A percentile compares a stretch with the other conserved stretches of the same genome.
Conservation (phyloP, 2,329 filamentous ascomycete genomes). For the Orbilia oligospora region DNA sequence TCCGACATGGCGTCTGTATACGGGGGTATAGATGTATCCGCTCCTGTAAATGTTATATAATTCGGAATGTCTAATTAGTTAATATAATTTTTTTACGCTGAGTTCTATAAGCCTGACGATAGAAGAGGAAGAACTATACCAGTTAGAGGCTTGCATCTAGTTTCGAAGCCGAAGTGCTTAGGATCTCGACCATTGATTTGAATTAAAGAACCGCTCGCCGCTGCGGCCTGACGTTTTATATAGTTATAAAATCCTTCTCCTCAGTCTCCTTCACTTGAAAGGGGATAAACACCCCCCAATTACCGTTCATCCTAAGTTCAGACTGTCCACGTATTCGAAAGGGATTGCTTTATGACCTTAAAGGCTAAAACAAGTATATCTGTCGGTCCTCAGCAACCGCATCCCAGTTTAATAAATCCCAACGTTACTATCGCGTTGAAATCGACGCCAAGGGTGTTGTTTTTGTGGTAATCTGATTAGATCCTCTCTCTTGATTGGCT, state of each 20-base stretch:
- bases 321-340: slow-evolving; percentile 19
- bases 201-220: too few species aligned
- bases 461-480: slow-evolving; percentile 27
- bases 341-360: neutral
- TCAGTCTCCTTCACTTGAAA: neutral
- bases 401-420: neutral
- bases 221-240: too few species aligned
- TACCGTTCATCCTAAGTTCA: slow-evolving; percentile 4
- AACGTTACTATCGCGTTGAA: neutral
- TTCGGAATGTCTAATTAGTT: neutral
- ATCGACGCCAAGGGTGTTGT: neutral
- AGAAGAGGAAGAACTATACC: too few species aligned
- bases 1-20: slow-evolving; percentile 1
- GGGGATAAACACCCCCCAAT: neutral
- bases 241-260: too few species aligned
- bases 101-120: too few species aligned
- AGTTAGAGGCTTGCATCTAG: too few species aligned
- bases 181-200: too few species aligned
- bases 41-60: neutral
- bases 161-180: too few species aligned
- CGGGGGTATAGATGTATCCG: neutral
- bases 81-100: too few species aligned
- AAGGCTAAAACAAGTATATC: slow-evolving; percentile 2
- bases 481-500: slow-evolving; percentile 2
- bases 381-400: neutral